These are phyloP conservation scores for Spathaspora passalidarum DNA, from an alignment of 805 yeast genomes.

Conservation along the genomic window DNA sequence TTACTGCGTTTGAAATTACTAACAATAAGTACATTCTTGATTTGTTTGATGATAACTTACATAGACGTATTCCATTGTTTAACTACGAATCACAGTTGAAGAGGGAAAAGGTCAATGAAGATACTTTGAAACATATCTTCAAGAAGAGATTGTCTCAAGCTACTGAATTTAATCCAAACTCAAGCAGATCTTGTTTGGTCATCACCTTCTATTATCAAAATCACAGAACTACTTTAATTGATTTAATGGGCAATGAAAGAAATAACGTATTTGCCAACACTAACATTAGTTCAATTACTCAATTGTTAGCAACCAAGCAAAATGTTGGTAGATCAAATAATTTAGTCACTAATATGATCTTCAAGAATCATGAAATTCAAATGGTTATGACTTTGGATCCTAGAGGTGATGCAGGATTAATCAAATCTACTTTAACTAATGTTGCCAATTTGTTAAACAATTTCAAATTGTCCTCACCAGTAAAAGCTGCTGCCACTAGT, in stretches of 20 bases:
- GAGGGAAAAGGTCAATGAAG: conserved; percentile 7
- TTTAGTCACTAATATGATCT: conserved; percentile 25
- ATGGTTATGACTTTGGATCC: conserved; percentile 27
- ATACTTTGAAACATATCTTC: conserved; percentile 15
- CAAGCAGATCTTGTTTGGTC: conserved; percentile 26
- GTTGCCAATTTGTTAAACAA: conserved; percentile 20
- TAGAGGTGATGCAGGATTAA: conserved; percentile 19
- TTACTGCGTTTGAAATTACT: conserved; percentile 29
- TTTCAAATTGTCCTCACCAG: conserved; percentile 11
- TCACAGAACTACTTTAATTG: conserved; percentile 21
- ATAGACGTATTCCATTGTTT: not conserved
- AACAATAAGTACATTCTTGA: conserved; percentile 24
- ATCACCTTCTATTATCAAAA: conserved; percentile 19
- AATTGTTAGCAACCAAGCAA: conserved; percentile 13
- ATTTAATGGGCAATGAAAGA: conserved; percentile 30
- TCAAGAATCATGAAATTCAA: conserved; percentile 17
- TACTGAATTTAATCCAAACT: conserved; percentile 17
- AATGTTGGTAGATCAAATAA: conserved; percentile 21
- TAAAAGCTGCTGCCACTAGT: not conserved
- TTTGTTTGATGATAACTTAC: conserved; percentile 16
- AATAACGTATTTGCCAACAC: conserved; percentile 24
- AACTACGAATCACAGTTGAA: conserved; percentile 15
- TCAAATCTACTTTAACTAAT: conserved; percentile 24
- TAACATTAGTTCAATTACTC: conserved; percentile 27
- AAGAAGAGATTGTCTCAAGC: conserved; percentile 16